A percentile compares a stretch with the other conserved stretches of the same genome.
Evolutionary conservation across 2,329 filamentous ascomycete species (phyloP).

Genomic region (Ramularia endophylla): DNA sequence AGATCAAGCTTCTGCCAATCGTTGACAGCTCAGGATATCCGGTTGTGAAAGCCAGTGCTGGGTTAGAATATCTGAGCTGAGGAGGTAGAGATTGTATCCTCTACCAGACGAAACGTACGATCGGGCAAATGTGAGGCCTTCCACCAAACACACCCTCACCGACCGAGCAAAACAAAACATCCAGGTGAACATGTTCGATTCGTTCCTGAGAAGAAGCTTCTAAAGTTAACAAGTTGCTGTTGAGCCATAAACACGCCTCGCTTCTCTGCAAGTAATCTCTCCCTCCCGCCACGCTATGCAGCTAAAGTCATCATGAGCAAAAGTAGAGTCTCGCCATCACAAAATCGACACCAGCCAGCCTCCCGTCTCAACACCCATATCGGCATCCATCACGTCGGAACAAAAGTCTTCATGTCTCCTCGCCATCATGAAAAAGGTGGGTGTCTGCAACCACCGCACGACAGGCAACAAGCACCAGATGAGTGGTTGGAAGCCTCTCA

Average conservation of each 20-base stretch:
- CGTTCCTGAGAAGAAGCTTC: too few relatives aligned
- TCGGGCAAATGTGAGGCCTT: too few relatives aligned
- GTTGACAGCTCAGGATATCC: constrained; percentile 27
- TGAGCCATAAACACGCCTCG: neutral
- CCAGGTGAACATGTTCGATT: too few relatives aligned
- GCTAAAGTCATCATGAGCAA: neutral
- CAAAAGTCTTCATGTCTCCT: constrained; percentile 2
- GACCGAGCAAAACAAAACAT: too few relatives aligned
- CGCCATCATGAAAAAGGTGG: too few relatives aligned
- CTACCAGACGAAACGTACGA: too few relatives aligned
- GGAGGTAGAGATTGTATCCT: too few relatives aligned
- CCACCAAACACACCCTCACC: too few relatives aligned
- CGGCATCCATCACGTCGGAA: neutral
- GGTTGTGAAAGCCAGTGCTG: constrained; percentile 19
- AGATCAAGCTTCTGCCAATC: constrained; percentile 23
- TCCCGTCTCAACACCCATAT: neutral
- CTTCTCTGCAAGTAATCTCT: neutral
- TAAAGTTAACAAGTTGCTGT: too few relatives aligned
- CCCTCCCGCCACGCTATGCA: constrained; percentile 2
- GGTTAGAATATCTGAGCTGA: constrained; percentile 18
- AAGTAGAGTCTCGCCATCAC: neutral
- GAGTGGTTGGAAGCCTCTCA: too few relatives aligned
- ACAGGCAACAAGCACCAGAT: too few relatives aligned
- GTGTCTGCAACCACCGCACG: too few relatives aligned
- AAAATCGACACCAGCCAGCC: neutral